Evolutionary conservation across 2,329 filamentous ascomycete genomes (phyloP).

Genomic region (Ophiosphaerella herpotricha): DNA sequence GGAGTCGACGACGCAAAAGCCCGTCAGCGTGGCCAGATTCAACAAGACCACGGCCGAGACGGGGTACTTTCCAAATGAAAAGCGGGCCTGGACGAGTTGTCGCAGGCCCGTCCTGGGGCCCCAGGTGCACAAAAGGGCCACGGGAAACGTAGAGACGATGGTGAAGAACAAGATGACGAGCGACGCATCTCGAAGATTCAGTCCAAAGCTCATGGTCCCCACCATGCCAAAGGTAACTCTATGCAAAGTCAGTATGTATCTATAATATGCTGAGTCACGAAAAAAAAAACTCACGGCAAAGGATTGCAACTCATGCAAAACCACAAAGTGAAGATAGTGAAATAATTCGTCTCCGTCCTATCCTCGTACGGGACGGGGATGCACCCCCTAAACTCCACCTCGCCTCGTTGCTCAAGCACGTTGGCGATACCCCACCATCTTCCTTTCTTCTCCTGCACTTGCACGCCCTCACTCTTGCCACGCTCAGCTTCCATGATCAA

Average conservation of each 20-base stretch:
- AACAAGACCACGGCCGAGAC: conserved; percentile 65
- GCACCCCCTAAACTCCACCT: conserved; percentile 52
- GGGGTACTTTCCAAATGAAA: conserved; percentile 61
- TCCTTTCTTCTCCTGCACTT: conserved; percentile 7
- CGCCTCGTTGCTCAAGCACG: conserved; percentile 26
- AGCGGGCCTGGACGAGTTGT: conserved; percentile 69
- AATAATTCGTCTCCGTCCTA: conserved; percentile 58
- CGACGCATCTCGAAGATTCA: conserved; percentile 61
- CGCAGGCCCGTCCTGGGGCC: conserved; percentile 67
- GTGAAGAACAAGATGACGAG: conserved; percentile 68
- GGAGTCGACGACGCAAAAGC: conserved; percentile 66
- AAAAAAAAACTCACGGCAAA: conserved; percentile 55
- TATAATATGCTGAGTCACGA: not conserved
- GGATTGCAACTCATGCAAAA: conserved; percentile 63
- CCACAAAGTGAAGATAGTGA: conserved; percentile 65
- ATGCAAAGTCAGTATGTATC: not conserved
- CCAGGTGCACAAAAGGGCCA: conserved; percentile 62
- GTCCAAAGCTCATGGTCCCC: conserved; percentile 59
- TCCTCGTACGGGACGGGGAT: conserved; percentile 61
- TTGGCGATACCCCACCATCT: conserved; percentile 21
- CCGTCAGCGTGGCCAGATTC: conserved; percentile 65
- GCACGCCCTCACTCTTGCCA: no score
- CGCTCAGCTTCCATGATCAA: no score
- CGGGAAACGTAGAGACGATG: conserved; percentile 58
- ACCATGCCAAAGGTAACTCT: conserved; percentile 68